A percentile compares a stretch with the other conserved stretches of the same genome.
Conservation (phyloP, 371 early-diverging fungal species). For the Sporodiniella umbellata region DNA sequence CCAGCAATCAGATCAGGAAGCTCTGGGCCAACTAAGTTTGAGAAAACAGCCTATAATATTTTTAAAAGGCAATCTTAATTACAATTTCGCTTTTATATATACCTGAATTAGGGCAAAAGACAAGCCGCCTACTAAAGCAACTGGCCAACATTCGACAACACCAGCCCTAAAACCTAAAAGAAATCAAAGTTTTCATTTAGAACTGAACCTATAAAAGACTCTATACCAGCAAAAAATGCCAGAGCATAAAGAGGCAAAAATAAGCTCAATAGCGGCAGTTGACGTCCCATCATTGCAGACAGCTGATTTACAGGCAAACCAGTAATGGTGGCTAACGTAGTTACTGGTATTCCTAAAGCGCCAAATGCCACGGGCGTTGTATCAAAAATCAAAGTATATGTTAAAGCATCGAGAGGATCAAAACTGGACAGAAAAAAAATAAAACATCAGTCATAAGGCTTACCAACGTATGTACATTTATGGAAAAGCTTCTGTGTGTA, state of each 20-base stretch:
- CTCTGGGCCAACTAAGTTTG: slow-evolving; percentile 47
- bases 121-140: slow-evolving; percentile 35
- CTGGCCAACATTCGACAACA: slow-evolving; percentile 49
- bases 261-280: slow-evolving; percentile 42
- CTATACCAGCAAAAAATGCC: slow-evolving; percentile 34
- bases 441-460: too few species aligned
- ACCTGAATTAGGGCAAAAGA: slow-evolving; percentile 46
- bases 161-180: slow-evolving; percentile 31
- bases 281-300: slow-evolving; percentile 50
- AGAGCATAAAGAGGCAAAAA: slow-evolving; percentile 42
- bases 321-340: slow-evolving; percentile 44
- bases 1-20: slow-evolving; percentile 50
- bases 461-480: too few species aligned
- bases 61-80: background rate
- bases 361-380: slow-evolving; percentile 49
- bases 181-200: background rate
- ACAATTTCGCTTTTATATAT: background rate
- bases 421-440: too few species aligned
- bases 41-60: slow-evolving; percentile 25
- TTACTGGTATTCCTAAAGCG: slow-evolving; percentile 45
- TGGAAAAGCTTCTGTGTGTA: too few species aligned
- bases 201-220: background rate
- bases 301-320: slow-evolving; percentile 31
- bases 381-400: slow-evolving; percentile 40
- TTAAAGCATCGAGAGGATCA: slow-evolving; percentile 43